Conservation (phyloP, 441 rosid genomes). For the Adansonia madagascariensis region DNA sequence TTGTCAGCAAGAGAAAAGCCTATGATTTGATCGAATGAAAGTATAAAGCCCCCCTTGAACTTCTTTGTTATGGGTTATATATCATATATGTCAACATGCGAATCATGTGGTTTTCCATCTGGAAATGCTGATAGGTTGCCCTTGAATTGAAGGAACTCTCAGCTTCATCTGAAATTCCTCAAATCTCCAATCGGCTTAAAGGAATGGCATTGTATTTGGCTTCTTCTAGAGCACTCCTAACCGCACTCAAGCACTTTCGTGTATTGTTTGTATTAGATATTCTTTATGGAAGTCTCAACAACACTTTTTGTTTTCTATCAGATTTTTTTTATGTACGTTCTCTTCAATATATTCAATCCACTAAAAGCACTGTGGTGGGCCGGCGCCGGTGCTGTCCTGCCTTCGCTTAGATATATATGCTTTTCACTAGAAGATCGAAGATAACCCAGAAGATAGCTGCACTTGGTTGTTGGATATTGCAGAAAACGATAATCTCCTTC, state of each 20-base stretch:
- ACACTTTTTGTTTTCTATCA: not conserved
- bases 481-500: not conserved
- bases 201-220: conserved; percentile 4
- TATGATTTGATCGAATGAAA: conserved; percentile 11
- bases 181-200: conserved; percentile 1
- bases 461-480: not conserved
- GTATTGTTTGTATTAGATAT: conserved; percentile 8
- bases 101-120: no score
- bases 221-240: conserved; percentile 13
- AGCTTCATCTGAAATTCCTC: not conserved
- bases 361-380: conserved; percentile 8
- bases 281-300: not conserved
- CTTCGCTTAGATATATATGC: not conserved
- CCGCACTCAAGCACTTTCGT: not conserved
- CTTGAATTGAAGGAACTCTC: not conserved
- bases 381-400: not conserved
- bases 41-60: not conserved
- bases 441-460: not conserved
- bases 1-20: not conserved
- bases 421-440: not conserved
- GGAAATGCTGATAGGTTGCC: not conserved
- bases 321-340: not conserved
- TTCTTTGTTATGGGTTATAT: not conserved
- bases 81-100: no score
- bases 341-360: conserved; percentile 16